Conservation (phyloP, 2,329 filamentous ascomycete species). For the Didymella keratinophila region DNA sequence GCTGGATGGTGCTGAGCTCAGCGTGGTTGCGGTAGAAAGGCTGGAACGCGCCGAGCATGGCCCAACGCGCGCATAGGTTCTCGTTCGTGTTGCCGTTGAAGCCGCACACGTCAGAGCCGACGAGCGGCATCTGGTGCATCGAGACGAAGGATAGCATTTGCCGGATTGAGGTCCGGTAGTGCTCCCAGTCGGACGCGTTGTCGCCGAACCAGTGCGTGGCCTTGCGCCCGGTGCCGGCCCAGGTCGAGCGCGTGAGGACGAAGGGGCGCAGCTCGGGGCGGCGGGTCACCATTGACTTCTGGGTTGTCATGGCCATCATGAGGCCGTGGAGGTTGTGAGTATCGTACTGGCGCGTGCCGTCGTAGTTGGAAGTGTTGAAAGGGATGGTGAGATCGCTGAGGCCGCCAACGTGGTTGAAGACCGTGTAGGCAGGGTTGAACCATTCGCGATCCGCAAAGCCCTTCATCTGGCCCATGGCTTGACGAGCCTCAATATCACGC, state of each 20-base stretch:
- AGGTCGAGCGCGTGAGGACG: slow-evolving; percentile 78
- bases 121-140: slow-evolving; percentile 59
- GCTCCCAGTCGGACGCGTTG: slow-evolving; percentile 55
- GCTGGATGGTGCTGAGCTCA: slow-evolving; percentile 59
- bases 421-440: slow-evolving; percentile 69
- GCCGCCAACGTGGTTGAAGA: slow-evolving; percentile 66
- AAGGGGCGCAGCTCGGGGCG: slow-evolving; percentile 71
- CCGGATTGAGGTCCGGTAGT: slow-evolving; percentile 54
- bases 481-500: slow-evolving; percentile 26
- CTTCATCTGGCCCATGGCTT: slow-evolving; percentile 53
- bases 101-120: slow-evolving; percentile 74
- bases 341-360: slow-evolving; percentile 74
- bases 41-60: slow-evolving; percentile 73
- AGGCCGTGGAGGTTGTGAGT: slow-evolving; percentile 80
- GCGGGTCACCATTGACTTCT: slow-evolving; percentile 70
- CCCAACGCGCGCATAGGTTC: slow-evolving; percentile 78
- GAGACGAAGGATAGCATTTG: slow-evolving; percentile 57
- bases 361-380: slow-evolving; percentile 72
- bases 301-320: slow-evolving; percentile 74
- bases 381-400: slow-evolving; percentile 62
- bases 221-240: slow-evolving; percentile 71
- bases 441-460: slow-evolving; percentile 71
- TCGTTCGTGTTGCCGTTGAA: slow-evolving; percentile 73
- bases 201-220: slow-evolving; percentile 70
- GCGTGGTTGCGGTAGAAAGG: slow-evolving; percentile 82